Evolutionary conservation across 1,139 yeast species (phyloP).

Genomic region (Arxiozyma telluris): DNA sequence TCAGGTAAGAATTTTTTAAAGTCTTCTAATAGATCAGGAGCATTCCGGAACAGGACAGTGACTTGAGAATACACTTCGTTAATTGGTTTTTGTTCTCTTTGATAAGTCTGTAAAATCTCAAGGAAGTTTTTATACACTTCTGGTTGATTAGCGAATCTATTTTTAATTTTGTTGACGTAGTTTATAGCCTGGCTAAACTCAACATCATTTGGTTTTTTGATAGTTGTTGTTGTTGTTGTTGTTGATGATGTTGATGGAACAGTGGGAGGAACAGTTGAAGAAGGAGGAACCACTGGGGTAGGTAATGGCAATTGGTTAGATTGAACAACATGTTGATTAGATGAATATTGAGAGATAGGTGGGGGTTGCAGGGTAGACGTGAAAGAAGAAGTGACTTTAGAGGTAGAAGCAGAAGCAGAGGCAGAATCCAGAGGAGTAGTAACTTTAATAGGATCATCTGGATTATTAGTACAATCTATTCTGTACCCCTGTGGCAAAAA

Average conservation of each 20-base stretch:
- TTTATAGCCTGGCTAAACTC: conserved; percentile 96
- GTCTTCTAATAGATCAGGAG: conserved; percentile 90
- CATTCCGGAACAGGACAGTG: conserved; percentile 76
- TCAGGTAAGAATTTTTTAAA: conserved; percentile 94
- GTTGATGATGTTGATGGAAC: conserved; percentile 17
- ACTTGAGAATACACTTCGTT: conserved; percentile 93
- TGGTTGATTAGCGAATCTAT: conserved; percentile 88
- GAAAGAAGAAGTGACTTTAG: conserved; percentile 2
- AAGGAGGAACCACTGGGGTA: background rate
- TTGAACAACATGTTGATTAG: background rate
- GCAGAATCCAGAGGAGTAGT: conserved; percentile 94
- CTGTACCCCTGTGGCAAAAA: conserved; percentile 95
- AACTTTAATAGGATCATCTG: conserved; percentile 86
- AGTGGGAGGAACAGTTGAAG: conserved; percentile 12
- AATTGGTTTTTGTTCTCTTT: conserved; percentile 90
- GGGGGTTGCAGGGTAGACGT: conserved; percentile 1
- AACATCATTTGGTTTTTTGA: conserved; percentile 62
- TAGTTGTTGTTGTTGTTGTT: conserved; percentile 18
- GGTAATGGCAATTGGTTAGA: conserved; percentile 1
- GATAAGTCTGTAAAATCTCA: conserved; percentile 92
- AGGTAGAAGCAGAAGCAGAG: conserved; percentile 1
- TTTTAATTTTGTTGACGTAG: conserved; percentile 91
- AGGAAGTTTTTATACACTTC: conserved; percentile 90
- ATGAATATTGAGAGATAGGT: conserved; percentile 13
- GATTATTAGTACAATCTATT: conserved; percentile 84